phyloP scores from a whole-genome alignment of 1,284 basidiomycete genomes.

The Vanrija pseudolonga region DNA sequence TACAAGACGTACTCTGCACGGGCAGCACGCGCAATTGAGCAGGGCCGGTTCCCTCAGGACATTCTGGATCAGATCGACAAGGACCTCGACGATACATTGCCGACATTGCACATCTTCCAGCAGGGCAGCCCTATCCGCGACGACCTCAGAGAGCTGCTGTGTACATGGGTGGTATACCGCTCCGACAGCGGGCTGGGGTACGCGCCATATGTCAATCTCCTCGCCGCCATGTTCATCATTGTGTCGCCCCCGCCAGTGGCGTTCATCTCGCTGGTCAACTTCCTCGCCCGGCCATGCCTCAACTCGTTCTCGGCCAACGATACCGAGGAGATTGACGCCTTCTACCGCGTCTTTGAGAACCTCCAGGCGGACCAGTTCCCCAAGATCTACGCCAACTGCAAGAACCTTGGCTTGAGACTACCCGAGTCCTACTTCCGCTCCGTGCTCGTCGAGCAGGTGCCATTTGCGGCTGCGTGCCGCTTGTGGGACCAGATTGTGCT shows the following conservation, averaged over 20 bases:
- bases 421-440: constrained; percentile 66
- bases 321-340: constrained; percentile 72
- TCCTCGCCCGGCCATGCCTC: constrained; percentile 79
- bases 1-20: constrained; percentile 69
- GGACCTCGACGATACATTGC: constrained; percentile 77
- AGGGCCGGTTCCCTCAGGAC: constrained; percentile 68
- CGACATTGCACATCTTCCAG: constrained; percentile 81
- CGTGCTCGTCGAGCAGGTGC: constrained; percentile 78
- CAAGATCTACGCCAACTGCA: constrained; percentile 94
- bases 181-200: constrained; percentile 84
- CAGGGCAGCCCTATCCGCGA: constrained; percentile 75
- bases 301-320: constrained; percentile 78
- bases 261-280: constrained; percentile 82
- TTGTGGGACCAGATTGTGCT: constrained; percentile 67
- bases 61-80: constrained; percentile 70
- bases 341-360: constrained; percentile 49
- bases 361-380: constrained; percentile 62
- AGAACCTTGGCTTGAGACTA: constrained; percentile 58
- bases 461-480: constrained; percentile 79
- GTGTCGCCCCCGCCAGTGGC: constrained; percentile 72
- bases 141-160: constrained; percentile 81
- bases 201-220: constrained; percentile 51
- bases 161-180: constrained; percentile 86
- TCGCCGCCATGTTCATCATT: constrained; percentile 85
- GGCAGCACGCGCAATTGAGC: constrained; percentile 66